These are phyloP conservation scores for Colletotrichum sojae DNA, from an alignment of 2,329 filamentous ascomycete species.

Conservation along the genomic window DNA sequence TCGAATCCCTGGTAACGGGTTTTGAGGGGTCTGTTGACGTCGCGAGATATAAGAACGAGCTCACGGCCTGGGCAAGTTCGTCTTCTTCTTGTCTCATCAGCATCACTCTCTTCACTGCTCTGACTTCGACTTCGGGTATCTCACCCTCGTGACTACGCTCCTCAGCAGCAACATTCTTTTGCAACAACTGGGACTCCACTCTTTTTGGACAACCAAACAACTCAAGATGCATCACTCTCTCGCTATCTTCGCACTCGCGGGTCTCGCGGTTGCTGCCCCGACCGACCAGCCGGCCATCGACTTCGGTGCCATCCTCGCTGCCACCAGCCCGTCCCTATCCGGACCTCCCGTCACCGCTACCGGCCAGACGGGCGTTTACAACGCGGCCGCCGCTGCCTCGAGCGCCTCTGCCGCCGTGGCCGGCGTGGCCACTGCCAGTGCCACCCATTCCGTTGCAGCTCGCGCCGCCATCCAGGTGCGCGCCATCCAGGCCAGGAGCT, in stretches of 20 bases:
- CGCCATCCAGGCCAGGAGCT: conserved; percentile 7
- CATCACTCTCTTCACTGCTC: conserved; percentile 6
- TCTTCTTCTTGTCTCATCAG: neutral
- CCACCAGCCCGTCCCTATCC: neutral
- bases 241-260: conserved; percentile 30
- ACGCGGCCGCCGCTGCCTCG: conserved; percentile 7
- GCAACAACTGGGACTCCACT: neutral
- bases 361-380: conserved; percentile 26
- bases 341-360: conserved; percentile 25
- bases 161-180: neutral
- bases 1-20: neutral
- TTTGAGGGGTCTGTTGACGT: neutral
- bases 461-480: conserved; percentile 7
- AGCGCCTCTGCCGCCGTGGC: conserved; percentile 13
- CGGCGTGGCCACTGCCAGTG: conserved; percentile 28
- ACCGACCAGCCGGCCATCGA: conserved; percentile 12
- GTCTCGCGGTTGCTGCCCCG: conserved; percentile 25
- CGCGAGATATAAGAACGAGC: neutral
- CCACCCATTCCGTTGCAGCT: conserved; percentile 19
- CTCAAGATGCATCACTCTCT: conserved; percentile 23
- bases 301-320: conserved; percentile 19
- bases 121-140: neutral
- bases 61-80: too few species aligned
- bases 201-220: neutral
- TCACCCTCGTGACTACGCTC: neutral